phyloP scores from a whole-genome alignment of 2,329 filamentous ascomycete species.

The Penicillium sclerotiorum region DNA sequence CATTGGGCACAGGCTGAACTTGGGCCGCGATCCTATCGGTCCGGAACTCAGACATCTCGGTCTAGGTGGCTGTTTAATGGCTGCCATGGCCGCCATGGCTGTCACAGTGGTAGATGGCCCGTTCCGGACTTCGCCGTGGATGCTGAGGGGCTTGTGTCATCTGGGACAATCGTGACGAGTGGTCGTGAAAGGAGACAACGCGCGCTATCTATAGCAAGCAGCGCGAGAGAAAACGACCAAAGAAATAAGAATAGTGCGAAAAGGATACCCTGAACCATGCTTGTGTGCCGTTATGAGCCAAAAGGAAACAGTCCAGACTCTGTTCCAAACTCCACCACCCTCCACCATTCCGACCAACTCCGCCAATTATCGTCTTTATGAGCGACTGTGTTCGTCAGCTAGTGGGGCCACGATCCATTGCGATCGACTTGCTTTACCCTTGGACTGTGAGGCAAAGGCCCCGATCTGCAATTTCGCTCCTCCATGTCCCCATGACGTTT shows the following conservation, averaged over 20 bases:
- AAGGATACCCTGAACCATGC: background rate
- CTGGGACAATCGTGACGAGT: background rate
- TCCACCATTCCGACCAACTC: slow-evolving; percentile 16
- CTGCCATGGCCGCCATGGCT: too few relatives aligned
- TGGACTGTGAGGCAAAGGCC: slow-evolving; percentile 10
- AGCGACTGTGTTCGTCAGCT: slow-evolving; percentile 25
- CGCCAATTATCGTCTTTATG: slow-evolving; percentile 13
- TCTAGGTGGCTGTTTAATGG: too few relatives aligned
- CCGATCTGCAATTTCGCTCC: slow-evolving; percentile 18
- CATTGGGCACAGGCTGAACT: slow-evolving; percentile 13
- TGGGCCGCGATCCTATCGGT: slow-evolving; percentile 15
- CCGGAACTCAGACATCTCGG: too few relatives aligned
- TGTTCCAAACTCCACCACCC: slow-evolving; percentile 8
- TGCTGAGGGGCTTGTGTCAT: background rate
- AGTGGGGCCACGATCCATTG: slow-evolving; percentile 25
- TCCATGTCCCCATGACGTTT: slow-evolving; percentile 26
- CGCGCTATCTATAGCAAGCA: background rate
- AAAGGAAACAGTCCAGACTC: slow-evolving; percentile 17
- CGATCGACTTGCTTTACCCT: slow-evolving; percentile 24
- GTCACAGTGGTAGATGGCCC: too few relatives aligned
- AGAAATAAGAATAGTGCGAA: too few relatives aligned
- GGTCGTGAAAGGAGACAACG: background rate
- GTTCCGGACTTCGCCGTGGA: background rate
- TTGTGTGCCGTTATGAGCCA: background rate
- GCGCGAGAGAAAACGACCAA: too few relatives aligned